phyloP scores from a whole-genome alignment of 306 rosid genomes.

The Oxytropis ochrocephala region DNA sequence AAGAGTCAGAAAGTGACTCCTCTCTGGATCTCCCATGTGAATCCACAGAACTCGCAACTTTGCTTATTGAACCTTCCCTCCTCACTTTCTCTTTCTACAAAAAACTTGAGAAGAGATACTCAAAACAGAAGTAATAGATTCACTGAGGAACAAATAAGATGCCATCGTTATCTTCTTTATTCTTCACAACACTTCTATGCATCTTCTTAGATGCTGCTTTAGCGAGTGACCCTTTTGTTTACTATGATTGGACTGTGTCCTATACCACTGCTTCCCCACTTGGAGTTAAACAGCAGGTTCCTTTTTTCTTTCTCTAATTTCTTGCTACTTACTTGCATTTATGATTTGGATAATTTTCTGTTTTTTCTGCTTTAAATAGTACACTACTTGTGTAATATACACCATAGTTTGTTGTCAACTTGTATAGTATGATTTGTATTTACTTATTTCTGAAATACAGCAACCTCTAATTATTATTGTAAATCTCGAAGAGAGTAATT shows the following conservation, averaged over 20 bases:
- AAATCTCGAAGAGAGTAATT: neutral
- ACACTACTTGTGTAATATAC: neutral
- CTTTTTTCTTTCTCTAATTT: neutral
- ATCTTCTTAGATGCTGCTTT: slow-evolving; percentile 37
- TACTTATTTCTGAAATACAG: neutral
- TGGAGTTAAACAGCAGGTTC: slow-evolving; percentile 72
- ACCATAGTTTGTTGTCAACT: neutral
- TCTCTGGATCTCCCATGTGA: slow-evolving; percentile 25
- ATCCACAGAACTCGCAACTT: neutral
- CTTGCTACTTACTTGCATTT: neutral
- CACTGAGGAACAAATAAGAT: slow-evolving; percentile 6
- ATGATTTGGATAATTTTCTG: neutral
- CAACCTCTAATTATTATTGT: neutral
- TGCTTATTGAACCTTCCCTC: neutral
- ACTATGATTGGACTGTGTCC: slow-evolving; percentile 77
- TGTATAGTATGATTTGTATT: neutral
- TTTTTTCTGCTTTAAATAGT: neutral
- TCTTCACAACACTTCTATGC: slow-evolving; percentile 31
- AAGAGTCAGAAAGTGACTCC: slow-evolving; percentile 1
- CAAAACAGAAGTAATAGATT: too few relatives aligned
- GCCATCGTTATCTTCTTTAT: slow-evolving; percentile 31
- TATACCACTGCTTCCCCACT: slow-evolving; percentile 63
- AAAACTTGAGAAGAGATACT: neutral
- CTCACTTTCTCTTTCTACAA: neutral
- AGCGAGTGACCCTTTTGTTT: slow-evolving; percentile 68